These are phyloP conservation scores for Apiotrichum veenhuisii DNA, from an alignment of 1,284 basidiomycete species.

Conservation along the genomic window DNA sequence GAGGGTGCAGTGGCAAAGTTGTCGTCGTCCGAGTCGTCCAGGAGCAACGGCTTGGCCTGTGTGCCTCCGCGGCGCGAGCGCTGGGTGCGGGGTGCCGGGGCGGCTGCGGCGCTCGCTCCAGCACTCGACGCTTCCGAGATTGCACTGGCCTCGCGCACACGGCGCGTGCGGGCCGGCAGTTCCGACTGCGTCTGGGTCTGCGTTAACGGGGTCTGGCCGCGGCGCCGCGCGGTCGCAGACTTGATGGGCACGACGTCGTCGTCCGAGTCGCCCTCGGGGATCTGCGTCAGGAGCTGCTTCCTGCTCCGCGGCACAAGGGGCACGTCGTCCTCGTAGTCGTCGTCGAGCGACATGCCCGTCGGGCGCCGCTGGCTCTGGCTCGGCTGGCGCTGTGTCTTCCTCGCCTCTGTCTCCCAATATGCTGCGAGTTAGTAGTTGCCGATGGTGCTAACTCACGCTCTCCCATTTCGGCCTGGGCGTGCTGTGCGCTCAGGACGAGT, in stretches of 20 bases:
- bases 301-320: conserved; percentile 29
- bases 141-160: conserved; percentile 28
- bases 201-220: conserved; percentile 12
- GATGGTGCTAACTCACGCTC: conserved; percentile 33
- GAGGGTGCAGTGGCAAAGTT: conserved; percentile 3
- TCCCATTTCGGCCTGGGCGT: conserved; percentile 38
- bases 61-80: conserved; percentile 4
- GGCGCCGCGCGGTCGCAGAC: conserved; percentile 5
- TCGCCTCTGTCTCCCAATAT: conserved; percentile 36
- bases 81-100: conserved; percentile 5
- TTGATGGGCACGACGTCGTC: conserved; percentile 18
- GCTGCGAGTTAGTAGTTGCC: conserved; percentile 22
- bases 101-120: conserved; percentile 4
- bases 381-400: conserved; percentile 9
- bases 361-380: background rate
- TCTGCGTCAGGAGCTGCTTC: conserved; percentile 21
- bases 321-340: conserved; percentile 34
- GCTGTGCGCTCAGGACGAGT: conserved; percentile 33
- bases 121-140: conserved; percentile 26
- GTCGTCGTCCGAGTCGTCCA: conserved; percentile 32
- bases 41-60: conserved; percentile 7
- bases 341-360: conserved; percentile 15
- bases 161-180: conserved; percentile 7
- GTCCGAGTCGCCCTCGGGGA: conserved; percentile 25
- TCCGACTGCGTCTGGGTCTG: background rate